A percentile compares a stretch with the other conserved stretches of the same genome.
phyloP scores from a whole-genome alignment of 805 yeast species.

The Schwanniomyces pseudopolymorphus region DNA sequence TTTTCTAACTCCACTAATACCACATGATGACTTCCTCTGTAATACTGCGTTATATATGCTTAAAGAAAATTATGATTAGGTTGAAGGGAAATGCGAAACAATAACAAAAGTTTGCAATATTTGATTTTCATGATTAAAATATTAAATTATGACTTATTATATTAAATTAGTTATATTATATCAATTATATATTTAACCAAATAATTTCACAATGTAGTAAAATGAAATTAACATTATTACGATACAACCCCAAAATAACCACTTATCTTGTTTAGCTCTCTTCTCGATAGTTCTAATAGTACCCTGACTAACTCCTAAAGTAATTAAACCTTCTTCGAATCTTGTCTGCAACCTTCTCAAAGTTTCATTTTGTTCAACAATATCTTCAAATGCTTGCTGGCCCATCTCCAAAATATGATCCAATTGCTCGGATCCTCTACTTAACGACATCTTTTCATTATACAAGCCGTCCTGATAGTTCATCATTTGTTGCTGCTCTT shows the following conservation, averaged over 20 bases:
- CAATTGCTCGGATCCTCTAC: slow-evolving; percentile 73
- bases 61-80: no score
- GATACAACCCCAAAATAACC: slow-evolving; percentile 79
- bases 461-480: slow-evolving; percentile 61
- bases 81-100: not conserved
- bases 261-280: slow-evolving; percentile 82
- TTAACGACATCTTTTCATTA: slow-evolving; percentile 63
- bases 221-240: slow-evolving; percentile 60
- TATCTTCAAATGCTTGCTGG: slow-evolving; percentile 75
- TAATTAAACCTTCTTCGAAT: slow-evolving; percentile 66
- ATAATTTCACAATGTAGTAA: slow-evolving; percentile 63
- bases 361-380: slow-evolving; percentile 79
- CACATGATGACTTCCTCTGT: no score
- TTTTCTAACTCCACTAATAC: no score
- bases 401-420: slow-evolving; percentile 94
- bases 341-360: slow-evolving; percentile 60
- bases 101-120: not conserved
- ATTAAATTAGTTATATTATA: not conserved
- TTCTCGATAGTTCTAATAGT: slow-evolving; percentile 80
- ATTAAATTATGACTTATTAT: not conserved
- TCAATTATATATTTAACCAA: slow-evolving; percentile 40
- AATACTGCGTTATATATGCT: no score
- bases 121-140: not conserved
- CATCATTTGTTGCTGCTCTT: slow-evolving; percentile 25
- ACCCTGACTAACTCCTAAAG: slow-evolving; percentile 82